Percentiles rank a stretch among this genome's conserved stretches.
Evolutionary conservation across 306 rosid species (phyloP).

Genomic region (Cicer chorassanicum): DNA sequence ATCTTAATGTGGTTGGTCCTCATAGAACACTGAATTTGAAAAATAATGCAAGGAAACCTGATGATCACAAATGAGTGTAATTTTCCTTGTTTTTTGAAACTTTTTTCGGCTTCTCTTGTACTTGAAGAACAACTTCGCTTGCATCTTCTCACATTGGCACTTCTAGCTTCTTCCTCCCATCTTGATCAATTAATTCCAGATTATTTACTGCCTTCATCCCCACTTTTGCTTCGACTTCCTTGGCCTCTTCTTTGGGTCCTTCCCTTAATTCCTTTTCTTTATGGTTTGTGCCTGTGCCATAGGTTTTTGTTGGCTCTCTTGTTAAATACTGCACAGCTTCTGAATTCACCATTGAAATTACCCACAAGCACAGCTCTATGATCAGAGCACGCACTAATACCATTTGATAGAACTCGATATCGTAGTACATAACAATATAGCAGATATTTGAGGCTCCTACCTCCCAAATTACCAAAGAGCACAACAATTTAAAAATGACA

Average conservation of each 20-base stretch:
- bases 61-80: conserved; percentile 2
- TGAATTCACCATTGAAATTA: neutral
- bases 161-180: neutral
- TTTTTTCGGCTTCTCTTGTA: neutral
- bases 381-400: neutral
- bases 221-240: neutral
- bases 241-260: neutral
- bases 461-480: neutral
- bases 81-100: neutral
- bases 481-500: neutral
- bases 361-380: neutral
- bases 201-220: neutral
- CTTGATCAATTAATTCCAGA: neutral
- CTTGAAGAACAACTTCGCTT: neutral
- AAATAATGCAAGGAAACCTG: neutral
- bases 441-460: conserved; percentile 3
- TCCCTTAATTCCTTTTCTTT: conserved; percentile 1
- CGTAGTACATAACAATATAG: neutral
- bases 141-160: neutral
- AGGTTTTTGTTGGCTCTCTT: neutral
- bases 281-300: neutral
- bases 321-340: neutral
- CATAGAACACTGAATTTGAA: neutral
- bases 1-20: neutral
- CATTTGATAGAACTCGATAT: neutral